phyloP scores from a whole-genome alignment of 177 flowering plant genomes.

The Vitis hybrid region DNA sequence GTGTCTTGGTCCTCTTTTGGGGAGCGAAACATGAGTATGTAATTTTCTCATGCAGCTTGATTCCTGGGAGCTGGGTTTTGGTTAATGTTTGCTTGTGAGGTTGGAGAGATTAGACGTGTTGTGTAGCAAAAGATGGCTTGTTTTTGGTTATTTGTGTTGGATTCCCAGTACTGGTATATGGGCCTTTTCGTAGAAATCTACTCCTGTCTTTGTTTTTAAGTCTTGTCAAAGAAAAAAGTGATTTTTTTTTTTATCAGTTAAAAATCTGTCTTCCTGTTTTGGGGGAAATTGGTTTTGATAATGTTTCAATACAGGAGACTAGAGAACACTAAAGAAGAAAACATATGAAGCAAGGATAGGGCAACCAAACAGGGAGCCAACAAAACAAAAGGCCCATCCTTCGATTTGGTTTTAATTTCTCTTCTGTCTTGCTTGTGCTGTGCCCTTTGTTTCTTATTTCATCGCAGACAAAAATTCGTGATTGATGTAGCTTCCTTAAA shows the following conservation, averaged over 20 bases:
- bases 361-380: background rate
- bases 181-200: slow-evolving; percentile 39
- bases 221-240: slow-evolving; percentile 37
- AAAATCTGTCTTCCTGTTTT: slow-evolving; percentile 16
- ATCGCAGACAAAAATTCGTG: slow-evolving; percentile 12
- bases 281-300: slow-evolving; percentile 10
- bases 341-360: slow-evolving; percentile 6
- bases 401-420: slow-evolving; percentile 13
- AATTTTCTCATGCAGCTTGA: slow-evolving; percentile 12
- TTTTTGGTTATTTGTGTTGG: slow-evolving; percentile 16
- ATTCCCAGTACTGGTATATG: slow-evolving; percentile 17
- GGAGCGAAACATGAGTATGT: background rate
- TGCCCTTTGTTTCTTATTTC: slow-evolving; percentile 5
- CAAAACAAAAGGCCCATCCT: background rate
- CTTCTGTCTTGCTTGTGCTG: background rate
- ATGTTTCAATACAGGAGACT: slow-evolving; percentile 1
- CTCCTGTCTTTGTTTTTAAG: slow-evolving; percentile 19
- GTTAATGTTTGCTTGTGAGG: slow-evolving; percentile 5
- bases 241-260: background rate
- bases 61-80: slow-evolving; percentile 10
- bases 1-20: background rate
- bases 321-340: slow-evolving; percentile 7
- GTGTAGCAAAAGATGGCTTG: slow-evolving; percentile 14
- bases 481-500: slow-evolving; percentile 22
- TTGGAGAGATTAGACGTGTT: slow-evolving; percentile 14